Evolutionary conservation across 176 grass and related monocot species (phyloP), one percentile per base, ranked within the genome.

Genomic region (Puya raimondii): DNA sequence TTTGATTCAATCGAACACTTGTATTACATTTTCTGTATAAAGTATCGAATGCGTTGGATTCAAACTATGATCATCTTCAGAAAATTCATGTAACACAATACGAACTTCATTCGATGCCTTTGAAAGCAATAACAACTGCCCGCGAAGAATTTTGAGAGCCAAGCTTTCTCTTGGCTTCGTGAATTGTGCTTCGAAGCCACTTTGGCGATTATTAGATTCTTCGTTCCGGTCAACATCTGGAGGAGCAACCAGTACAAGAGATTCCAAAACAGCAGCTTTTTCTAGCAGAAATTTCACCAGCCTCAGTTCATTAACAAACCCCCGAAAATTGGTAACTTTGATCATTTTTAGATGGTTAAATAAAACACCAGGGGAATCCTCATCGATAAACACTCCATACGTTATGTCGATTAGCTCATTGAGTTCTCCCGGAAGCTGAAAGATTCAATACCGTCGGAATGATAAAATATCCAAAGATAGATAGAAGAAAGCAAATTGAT

Each of bases 291-390:
- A 79, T 25, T 67, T 76, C 3, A 79, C 72, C 53, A 92, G 66
- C 71, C 50, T 33, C 23, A 92, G 23, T 77, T 83, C 82, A 26
- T 27, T 11, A 10, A 7, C 66, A 0, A 73, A 85, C 33, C 85
- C 82, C 47, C 50, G 11, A 23, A 92, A 81, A 67, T 83, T 85
- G 18, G 63, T 72, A 20, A 88, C 54, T 66, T 88, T 88, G 73
- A 86, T 49, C 64, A 79, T 50, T 51, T 57, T 88, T 16, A 88
- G 79, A 42, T 76, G 80, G 49, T 25, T 52, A 4, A 91, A 80
- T 47, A 64, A 29, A 42, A 74, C 10, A 25, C 69, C 69, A 8
- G 72, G 56, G 4, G 66, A 48, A 8, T 47, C 10, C 1, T 68
- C 66, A 0, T 48, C 50, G 11, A 11, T 51, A 1, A 18, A 23